A percentile compares a stretch with the other conserved stretches of the same genome.
Conservation (phyloP, 169 alveolate species). For the Theileria parva region DNA sequence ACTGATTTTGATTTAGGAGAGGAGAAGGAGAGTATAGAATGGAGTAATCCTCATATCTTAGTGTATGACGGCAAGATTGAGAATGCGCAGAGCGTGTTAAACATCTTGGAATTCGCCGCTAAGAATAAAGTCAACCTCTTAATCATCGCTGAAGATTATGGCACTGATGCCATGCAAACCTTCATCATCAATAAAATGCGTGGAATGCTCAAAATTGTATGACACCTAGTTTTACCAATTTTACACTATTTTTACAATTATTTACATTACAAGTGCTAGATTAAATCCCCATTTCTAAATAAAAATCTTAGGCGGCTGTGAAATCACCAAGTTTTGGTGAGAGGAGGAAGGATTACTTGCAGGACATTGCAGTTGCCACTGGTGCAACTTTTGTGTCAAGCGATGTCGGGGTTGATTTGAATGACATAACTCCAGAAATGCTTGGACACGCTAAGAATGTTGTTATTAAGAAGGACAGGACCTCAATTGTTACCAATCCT, state of each 20-base stretch:
- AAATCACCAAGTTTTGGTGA: conserved; percentile 89
- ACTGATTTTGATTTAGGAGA: conserved; percentile 68
- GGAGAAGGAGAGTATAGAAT: conserved; percentile 83
- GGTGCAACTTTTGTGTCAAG: conserved; percentile 81
- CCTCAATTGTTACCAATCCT: conserved; percentile 80
- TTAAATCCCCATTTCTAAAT: too few species aligned
- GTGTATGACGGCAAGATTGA: conserved; percentile 83
- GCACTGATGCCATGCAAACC: conserved; percentile 84
- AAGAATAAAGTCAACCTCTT: conserved; percentile 81
- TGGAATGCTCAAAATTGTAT: conserved; percentile 80
- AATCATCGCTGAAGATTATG: conserved; percentile 86
- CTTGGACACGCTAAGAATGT: conserved; percentile 82
- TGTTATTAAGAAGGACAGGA: conserved; percentile 84
- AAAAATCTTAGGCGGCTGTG: conserved; percentile 85
- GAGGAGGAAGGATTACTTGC: conserved; percentile 83
- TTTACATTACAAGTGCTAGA: too few species aligned
- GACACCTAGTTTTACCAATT: too few species aligned
- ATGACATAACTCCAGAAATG: conserved; percentile 77
- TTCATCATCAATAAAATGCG: conserved; percentile 84
- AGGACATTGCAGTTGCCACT: conserved; percentile 85
- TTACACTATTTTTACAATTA: too few species aligned
- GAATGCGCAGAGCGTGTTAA: conserved; percentile 79
- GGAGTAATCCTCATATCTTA: conserved; percentile 77
- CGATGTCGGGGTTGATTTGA: conserved; percentile 81
- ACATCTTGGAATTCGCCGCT: conserved; percentile 83